phyloP scores from a whole-genome alignment of 768 basidiomycete species.

The Mycena kentingensis region DNA sequence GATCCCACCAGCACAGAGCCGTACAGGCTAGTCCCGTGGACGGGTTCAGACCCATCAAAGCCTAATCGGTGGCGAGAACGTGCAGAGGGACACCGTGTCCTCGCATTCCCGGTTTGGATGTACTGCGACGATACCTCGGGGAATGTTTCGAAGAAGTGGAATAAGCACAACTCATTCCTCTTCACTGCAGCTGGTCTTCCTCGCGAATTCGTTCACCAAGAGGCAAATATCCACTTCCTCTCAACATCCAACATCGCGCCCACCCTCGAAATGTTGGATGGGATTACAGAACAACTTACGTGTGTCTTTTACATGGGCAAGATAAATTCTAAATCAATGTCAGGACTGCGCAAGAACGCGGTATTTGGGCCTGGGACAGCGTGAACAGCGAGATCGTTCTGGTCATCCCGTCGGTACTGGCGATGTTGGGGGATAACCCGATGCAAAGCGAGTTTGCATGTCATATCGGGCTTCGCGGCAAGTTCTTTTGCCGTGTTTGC shows the following conservation, averaged over 20 bases:
- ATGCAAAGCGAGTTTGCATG: too few relatives aligned
- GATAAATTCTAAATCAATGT: not conserved
- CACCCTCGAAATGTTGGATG: conserved; percentile 35
- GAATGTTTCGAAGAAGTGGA: conserved; percentile 29
- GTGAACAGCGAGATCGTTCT: conserved; percentile 29
- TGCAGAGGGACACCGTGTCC: conserved; percentile 17
- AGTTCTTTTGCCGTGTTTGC: conserved; percentile 44
- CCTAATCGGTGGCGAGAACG: conserved; percentile 13
- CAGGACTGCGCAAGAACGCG: conserved; percentile 23
- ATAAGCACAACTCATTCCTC: conserved; percentile 27
- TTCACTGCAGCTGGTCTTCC: conserved; percentile 20
- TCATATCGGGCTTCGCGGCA: conserved; percentile 42
- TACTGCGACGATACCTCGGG: conserved; percentile 29
- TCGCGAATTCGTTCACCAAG: not conserved
- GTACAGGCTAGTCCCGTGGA: not conserved
- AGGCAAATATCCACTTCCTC: conserved; percentile 19
- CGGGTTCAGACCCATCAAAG: not conserved
- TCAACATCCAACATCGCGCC: conserved; percentile 29
- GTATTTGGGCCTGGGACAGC: conserved; percentile 43
- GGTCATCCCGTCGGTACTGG: conserved; percentile 32
- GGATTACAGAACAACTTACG: conserved; percentile 22
- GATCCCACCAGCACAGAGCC: not conserved
- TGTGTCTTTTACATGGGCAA: conserved; percentile 6
- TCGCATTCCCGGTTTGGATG: conserved; percentile 27
- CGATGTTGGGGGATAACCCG: conserved; percentile 47